Percentiles rank a stretch among this genome's conserved stretches.
Evolutionary conservation across 1,284 basidiomycete species (phyloP).

Genomic region (Irpex sp.): DNA sequence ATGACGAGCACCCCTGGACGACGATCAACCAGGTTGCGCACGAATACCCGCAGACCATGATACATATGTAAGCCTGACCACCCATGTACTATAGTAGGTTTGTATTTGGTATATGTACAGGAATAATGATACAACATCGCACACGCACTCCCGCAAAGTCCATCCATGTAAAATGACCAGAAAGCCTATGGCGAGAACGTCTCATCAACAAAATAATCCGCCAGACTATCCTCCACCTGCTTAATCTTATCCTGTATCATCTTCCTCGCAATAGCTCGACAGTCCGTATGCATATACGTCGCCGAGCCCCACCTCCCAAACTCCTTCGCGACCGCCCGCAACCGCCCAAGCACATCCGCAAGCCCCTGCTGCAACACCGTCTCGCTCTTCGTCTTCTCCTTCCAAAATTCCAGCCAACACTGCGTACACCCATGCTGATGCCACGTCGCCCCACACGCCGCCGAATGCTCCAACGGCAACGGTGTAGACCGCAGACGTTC

Average conservation of each 20-base stretch:
- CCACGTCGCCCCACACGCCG: conserved; percentile 61
- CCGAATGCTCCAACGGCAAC: conserved; percentile 55
- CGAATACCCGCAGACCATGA: background rate
- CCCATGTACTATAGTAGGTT: background rate
- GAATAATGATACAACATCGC: background rate
- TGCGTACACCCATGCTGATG: conserved; percentile 64
- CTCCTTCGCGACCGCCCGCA: conserved; percentile 56
- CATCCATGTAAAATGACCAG: background rate
- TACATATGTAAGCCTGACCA: background rate
- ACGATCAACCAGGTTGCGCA: background rate
- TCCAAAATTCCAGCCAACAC: conserved; percentile 53
- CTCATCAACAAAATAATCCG: conserved; percentile 51
- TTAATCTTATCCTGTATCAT: conserved; percentile 51
- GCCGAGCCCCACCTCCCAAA: conserved; percentile 65
- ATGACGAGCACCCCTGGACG: background rate
- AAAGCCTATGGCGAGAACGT: too few relatives aligned
- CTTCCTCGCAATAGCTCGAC: conserved; percentile 50
- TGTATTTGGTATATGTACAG: background rate
- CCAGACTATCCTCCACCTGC: conserved; percentile 49
- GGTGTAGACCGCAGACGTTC: conserved; percentile 53
- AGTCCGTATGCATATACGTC: conserved; percentile 73
- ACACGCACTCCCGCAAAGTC: background rate
- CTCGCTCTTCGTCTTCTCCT: conserved; percentile 49
- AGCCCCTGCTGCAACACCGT: conserved; percentile 49
- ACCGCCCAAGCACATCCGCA: conserved; percentile 59